phyloP scores from a whole-genome alignment of 2,329 filamentous ascomycete species.

The Calonectria hongkongensis region DNA sequence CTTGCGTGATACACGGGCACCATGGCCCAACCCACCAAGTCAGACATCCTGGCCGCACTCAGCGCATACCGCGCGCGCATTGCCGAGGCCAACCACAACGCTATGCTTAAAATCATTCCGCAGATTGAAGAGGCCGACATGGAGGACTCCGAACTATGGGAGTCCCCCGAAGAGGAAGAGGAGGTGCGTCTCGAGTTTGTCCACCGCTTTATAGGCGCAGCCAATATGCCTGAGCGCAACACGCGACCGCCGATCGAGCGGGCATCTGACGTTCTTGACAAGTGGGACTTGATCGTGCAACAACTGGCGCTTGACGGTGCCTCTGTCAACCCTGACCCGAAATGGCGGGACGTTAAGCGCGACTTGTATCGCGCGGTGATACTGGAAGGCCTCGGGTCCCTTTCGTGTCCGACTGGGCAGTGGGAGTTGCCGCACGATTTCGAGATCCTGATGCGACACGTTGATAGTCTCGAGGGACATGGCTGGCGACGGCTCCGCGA shows the following conservation, averaged over 20 bases:
- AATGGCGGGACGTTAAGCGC: not conserved
- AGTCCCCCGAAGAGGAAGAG: not conserved
- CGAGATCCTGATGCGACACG: not conserved
- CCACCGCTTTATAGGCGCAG: not conserved
- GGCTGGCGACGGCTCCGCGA: not conserved
- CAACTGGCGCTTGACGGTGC: not conserved
- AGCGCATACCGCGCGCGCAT: not conserved
- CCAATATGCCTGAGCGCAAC: not conserved
- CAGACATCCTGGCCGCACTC: not conserved
- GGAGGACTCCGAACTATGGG: not conserved
- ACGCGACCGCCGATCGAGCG: not conserved
- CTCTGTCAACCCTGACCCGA: not conserved
- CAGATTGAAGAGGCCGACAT: not conserved
- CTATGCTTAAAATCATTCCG: not conserved
- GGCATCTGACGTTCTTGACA: not conserved
- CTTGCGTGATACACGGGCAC: no score
- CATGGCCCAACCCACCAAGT: no score
- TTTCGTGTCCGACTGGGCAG: not conserved
- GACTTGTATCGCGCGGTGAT: not conserved
- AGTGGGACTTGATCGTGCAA: not conserved
- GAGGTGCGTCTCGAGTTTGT: constrained; percentile 2
- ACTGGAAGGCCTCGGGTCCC: not conserved
- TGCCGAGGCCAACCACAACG: not conserved
- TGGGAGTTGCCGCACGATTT: not conserved
- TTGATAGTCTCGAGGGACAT: not conserved